Evolutionary conservation across 2,329 filamentous ascomycete genomes (phyloP).

Genomic region (Ophiostoma novo-ulmi): DNA sequence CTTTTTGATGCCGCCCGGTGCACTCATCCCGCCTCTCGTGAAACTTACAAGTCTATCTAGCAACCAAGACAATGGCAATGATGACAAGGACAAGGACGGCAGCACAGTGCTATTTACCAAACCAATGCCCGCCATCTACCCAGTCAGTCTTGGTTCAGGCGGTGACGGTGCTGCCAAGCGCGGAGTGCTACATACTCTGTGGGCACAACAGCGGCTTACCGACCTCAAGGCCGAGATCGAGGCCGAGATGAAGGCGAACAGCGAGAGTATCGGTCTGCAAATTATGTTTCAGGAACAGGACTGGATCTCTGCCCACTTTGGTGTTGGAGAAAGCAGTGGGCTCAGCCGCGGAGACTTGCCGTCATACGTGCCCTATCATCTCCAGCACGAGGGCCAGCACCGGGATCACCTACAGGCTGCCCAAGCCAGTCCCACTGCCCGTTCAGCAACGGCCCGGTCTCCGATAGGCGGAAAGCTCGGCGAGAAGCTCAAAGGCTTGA

Average conservation of each 20-base stretch:
- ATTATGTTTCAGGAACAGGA: constrained; percentile 79
- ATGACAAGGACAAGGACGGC: constrained; percentile 21
- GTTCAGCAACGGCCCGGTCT: constrained; percentile 52
- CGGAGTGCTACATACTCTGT: constrained; percentile 82
- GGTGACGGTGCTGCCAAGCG: constrained; percentile 64
- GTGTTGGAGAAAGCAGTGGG: constrained; percentile 42
- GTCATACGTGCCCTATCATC: constrained; percentile 23
- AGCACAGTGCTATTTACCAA: constrained; percentile 58
- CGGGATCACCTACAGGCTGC: background rate
- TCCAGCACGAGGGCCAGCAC: background rate
- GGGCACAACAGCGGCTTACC: constrained; percentile 76
- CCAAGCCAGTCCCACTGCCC: constrained; percentile 35
- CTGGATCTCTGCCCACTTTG: constrained; percentile 82
- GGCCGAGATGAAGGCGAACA: constrained; percentile 65
- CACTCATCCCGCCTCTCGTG: constrained; percentile 66
- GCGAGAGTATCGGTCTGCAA: constrained; percentile 74
- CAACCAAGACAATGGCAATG: background rate
- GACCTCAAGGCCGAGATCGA: constrained; percentile 73
- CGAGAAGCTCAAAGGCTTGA: constrained; percentile 75
- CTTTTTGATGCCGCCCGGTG: constrained; percentile 71
- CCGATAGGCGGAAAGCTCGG: constrained; percentile 64
- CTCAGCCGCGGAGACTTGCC: constrained; percentile 23
- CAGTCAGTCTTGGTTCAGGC: constrained; percentile 64
- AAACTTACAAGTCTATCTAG: constrained; percentile 49
- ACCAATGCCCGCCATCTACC: constrained; percentile 81